A percentile compares a stretch with the other conserved stretches of the same genome.
Evolutionary conservation across 768 basidiomycete species (phyloP).

Genomic region (Russula olivacea): DNA sequence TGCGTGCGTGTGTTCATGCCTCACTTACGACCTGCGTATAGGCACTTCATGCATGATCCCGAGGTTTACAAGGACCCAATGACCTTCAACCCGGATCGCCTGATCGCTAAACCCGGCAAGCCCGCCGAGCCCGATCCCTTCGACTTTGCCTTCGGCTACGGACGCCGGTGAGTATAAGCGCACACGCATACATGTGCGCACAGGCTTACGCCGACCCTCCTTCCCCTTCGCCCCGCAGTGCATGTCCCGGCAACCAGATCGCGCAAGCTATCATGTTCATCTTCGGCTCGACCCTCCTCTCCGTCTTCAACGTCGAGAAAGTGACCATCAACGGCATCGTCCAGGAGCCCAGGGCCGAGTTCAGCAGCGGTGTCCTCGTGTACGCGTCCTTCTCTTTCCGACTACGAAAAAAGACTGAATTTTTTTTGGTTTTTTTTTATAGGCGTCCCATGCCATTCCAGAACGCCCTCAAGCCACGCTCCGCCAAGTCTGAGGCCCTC

Average conservation of each 20-base stretch:
- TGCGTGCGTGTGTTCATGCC: neutral
- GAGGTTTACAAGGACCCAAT: slow-evolving; percentile 29
- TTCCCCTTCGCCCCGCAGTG: neutral
- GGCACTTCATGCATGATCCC: slow-evolving; percentile 31
- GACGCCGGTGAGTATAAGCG: slow-evolving; percentile 25
- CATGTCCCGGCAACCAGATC: slow-evolving; percentile 25
- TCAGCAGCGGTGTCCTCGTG: slow-evolving; percentile 22
- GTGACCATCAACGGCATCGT: slow-evolving; percentile 21
- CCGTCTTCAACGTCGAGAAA: slow-evolving; percentile 24
- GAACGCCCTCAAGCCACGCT: slow-evolving; percentile 26
- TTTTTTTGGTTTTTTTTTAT: neutral
- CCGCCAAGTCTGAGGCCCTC: slow-evolving; percentile 21
- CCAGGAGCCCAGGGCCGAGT: slow-evolving; percentile 20
- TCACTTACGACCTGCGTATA: slow-evolving; percentile 6
- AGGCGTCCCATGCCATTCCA: slow-evolving; percentile 28
- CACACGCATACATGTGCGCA: neutral
- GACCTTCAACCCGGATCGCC: slow-evolving; percentile 31
- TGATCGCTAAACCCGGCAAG: slow-evolving; percentile 24
- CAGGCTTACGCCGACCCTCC: neutral
- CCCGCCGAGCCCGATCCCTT: slow-evolving; percentile 26
- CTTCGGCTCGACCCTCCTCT: slow-evolving; percentile 21
- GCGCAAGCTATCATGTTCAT: slow-evolving; percentile 26
- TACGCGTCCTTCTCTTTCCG: neutral
- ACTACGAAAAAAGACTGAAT: neutral
- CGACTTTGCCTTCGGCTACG: slow-evolving; percentile 28